These are phyloP conservation scores for Gautieria morchelliformis DNA, from an alignment of 768 basidiomycete species.

Conservation along the genomic window DNA sequence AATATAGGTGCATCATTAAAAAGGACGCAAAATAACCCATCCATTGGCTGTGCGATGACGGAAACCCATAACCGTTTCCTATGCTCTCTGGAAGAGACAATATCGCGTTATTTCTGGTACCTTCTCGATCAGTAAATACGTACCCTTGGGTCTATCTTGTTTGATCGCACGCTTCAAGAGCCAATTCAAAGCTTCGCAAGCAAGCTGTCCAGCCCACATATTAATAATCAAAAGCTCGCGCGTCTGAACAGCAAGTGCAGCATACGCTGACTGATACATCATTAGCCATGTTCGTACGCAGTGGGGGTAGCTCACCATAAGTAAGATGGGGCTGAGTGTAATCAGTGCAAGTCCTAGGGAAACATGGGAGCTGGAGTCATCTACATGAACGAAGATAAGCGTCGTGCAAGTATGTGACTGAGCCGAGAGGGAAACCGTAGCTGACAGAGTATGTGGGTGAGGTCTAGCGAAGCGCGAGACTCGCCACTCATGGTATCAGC, in stretches of 20 bases:
- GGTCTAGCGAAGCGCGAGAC: conserved; percentile 41
- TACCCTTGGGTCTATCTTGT: conserved; percentile 60
- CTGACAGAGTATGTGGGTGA: conserved; percentile 62
- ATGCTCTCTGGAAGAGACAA: conserved; percentile 33
- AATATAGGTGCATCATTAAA: conserved; percentile 60
- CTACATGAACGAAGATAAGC: conserved; percentile 23
- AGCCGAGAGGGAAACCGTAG: background rate
- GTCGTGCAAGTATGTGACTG: background rate
- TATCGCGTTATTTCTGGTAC: background rate
- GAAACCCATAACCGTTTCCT: conserved; percentile 75
- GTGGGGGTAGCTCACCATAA: conserved; percentile 42
- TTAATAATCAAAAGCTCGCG: conserved; percentile 71
- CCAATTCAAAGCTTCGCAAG: conserved; percentile 62
- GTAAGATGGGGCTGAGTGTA: conserved; percentile 59
- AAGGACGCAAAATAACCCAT: conserved; percentile 85
- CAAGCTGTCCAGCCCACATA: conserved; percentile 77
- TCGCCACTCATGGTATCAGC: background rate
- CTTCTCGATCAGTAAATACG: conserved; percentile 14
- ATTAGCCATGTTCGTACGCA: background rate
- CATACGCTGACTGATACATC: conserved; percentile 62
- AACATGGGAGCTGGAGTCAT: conserved; percentile 49
- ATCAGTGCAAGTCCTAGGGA: conserved; percentile 52
- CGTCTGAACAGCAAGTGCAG: conserved; percentile 61
- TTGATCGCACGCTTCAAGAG: conserved; percentile 58
- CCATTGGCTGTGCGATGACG: conserved; percentile 83